A percentile compares a stretch with the other conserved stretches of the same genome.
phyloP scores from a whole-genome alignment of 1,284 basidiomycete genomes.

The Cutaneotrichosporon spelunceum region DNA sequence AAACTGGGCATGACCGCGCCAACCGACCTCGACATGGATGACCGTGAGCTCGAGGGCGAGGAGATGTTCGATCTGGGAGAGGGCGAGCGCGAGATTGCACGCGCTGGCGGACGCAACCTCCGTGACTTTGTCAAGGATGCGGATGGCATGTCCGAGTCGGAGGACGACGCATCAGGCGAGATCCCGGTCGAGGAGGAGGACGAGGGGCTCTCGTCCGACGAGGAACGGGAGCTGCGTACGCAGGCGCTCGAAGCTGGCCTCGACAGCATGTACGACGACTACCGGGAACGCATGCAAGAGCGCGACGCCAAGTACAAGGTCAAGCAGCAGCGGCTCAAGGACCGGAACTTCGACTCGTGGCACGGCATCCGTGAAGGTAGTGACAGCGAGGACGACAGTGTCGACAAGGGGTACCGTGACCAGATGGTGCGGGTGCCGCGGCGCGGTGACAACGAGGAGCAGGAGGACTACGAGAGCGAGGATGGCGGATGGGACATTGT shows the following conservation, averaged over 20 bases:
- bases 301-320: constrained; percentile 87
- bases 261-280: constrained; percentile 84
- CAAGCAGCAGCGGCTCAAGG: constrained; percentile 73
- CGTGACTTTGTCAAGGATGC: constrained; percentile 56
- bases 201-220: constrained; percentile 62
- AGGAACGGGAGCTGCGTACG: constrained; percentile 66
- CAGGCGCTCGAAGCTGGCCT: constrained; percentile 75
- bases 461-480: constrained; percentile 57
- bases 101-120: constrained; percentile 53
- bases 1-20: constrained; percentile 98
- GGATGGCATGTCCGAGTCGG: constrained; percentile 52
- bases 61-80: constrained; percentile 81
- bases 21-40: constrained; percentile 78
- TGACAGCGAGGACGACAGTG: constrained; percentile 48
- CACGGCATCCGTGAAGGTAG: constrained; percentile 60
- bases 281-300: constrained; percentile 75
- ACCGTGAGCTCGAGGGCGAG: constrained; percentile 62
- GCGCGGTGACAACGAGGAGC: constrained; percentile 54
- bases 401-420: constrained; percentile 43
- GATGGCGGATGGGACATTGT: constrained; percentile 74
- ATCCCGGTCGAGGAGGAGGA: constrained; percentile 48
- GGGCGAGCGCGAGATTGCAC: constrained; percentile 58
- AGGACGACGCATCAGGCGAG: constrained; percentile 37
- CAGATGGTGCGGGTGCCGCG: constrained; percentile 30
- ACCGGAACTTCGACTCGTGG: constrained; percentile 71